phyloP scores from a whole-genome alignment of 768 basidiomycete species.

The Phylloporus sp. region DNA sequence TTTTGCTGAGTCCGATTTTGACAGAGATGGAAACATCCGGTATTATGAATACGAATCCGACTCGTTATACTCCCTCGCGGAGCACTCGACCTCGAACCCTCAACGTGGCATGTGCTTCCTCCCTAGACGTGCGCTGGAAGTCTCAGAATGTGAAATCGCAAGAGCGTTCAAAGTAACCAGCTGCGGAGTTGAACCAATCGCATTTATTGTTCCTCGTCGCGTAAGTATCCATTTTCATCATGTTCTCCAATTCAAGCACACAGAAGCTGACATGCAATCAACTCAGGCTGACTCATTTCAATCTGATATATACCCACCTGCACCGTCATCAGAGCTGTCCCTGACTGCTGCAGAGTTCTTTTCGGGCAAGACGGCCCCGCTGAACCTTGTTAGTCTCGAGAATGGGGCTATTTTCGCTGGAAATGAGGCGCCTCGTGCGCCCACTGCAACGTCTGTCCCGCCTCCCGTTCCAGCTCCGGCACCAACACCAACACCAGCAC shows the following conservation, averaged over 20 bases:
- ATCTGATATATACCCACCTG: constrained; percentile 94
- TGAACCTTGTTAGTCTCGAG: constrained; percentile 78
- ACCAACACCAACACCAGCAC: constrained; percentile 26
- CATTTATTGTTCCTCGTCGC: constrained; percentile 93
- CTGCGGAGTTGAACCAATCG: constrained; percentile 78
- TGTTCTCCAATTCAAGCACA: not conserved
- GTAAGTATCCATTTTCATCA: constrained; percentile 36
- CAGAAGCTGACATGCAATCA: not conserved
- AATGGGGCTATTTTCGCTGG: constrained; percentile 49
- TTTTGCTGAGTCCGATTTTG: constrained; percentile 3
- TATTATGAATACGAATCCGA: constrained; percentile 95
- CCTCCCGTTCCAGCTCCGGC: constrained; percentile 16
- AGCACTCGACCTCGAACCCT: constrained; percentile 87
- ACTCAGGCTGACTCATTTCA: constrained; percentile 90
- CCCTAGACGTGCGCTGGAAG: constrained; percentile 84
- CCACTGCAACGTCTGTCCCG: constrained; percentile 30
- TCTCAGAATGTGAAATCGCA: constrained; percentile 92
- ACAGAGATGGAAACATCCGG: constrained; percentile 93
- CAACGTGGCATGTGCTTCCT: constrained; percentile 98
- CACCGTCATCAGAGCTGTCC: constrained; percentile 75
- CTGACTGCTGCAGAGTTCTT: constrained; percentile 85
- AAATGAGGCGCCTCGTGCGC: constrained; percentile 21
- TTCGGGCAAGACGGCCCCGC: constrained; percentile 71
- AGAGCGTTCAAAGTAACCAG: constrained; percentile 86
- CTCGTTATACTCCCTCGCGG: constrained; percentile 67